Base-by-base conservation (phyloP, 108 stramenopile genomes). In the Nitzschia sp. region DNA sequence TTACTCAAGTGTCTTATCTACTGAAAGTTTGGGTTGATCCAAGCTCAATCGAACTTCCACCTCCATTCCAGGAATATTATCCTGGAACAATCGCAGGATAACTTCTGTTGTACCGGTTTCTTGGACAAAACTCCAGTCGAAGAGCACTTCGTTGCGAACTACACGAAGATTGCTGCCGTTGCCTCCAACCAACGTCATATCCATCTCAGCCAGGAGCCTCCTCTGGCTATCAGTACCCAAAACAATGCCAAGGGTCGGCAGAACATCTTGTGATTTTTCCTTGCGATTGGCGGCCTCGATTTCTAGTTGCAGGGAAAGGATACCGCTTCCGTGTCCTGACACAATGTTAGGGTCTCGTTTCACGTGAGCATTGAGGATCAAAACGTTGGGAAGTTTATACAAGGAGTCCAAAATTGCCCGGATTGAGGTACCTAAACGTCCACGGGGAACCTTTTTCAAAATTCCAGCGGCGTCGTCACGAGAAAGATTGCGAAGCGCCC, bases 51-150 rank as follows among this genome's bases (percentile, higher is more conserved):
- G 46, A 48, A 17, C 42, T 55, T 85, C 81, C 22, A 51, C 42
- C 58, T 87, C 86, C 25, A 87, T 41, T 15, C 86, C 86, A 25
- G 73, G 77, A 20, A 77, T 19, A 1, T 71, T 54, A 34, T 81
- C 80, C 15, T 44, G 41, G 6, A 86, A 48, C 34, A 83, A 48
- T 14, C 82, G 64, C 3, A 86, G 34, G 20, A 80, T 56, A 17
- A 86, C 53, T 15, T 22, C 37, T 6, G 78, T 78, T 40, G 70
- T 67, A 26, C 76, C 80, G 46, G 69, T 69, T 19, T 72, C 69
- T 37, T 80, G 81, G 6, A 82, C 85, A 11, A 40, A n/a, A 37
- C 63, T 56, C 85, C 85, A 86, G 50, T 86, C 82, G 63, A 87
- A 87, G 2, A 69, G 40, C 10, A 87, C 21, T 15, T 71, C 57